phyloP scores from a whole-genome alignment of 2,329 filamentous ascomycete species.

The Bimuria novae-zelandiae region DNA sequence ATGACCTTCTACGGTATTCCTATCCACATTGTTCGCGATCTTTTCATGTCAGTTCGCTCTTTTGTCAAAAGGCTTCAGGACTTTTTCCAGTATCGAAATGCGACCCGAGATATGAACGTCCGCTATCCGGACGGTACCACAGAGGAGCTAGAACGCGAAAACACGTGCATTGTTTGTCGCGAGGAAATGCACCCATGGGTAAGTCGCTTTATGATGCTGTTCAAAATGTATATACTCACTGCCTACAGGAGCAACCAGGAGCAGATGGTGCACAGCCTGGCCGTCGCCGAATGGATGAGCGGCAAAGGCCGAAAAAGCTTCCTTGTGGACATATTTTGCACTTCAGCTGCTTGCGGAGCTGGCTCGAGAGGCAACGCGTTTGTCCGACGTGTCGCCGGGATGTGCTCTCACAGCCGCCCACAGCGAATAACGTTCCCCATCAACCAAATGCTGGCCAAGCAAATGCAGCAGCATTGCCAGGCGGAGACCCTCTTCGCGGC shows the following conservation, averaged over 20 bases:
- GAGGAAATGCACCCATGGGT: constrained; percentile 90
- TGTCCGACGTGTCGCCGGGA: constrained; percentile 92
- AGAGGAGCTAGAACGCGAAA: constrained; percentile 82
- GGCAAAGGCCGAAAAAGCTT: constrained; percentile 89
- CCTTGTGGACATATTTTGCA: constrained; percentile 96
- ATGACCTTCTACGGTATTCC: constrained; percentile 93
- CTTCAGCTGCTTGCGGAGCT: constrained; percentile 91
- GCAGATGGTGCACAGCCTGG: constrained; percentile 45
- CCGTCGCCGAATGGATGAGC: constrained; percentile 67
- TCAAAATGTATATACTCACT: background rate
- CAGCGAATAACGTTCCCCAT: constrained; percentile 32
- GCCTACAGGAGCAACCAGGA: constrained; percentile 47
- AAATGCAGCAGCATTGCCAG: constrained; percentile 9
- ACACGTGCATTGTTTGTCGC: constrained; percentile 96
- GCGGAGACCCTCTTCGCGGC: constrained; percentile 24
- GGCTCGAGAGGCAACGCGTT: constrained; percentile 95
- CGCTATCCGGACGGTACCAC: constrained; percentile 86
- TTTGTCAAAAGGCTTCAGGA: constrained; percentile 90
- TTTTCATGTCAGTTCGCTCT: constrained; percentile 90
- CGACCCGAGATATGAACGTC: constrained; percentile 90
- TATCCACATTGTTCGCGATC: constrained; percentile 93
- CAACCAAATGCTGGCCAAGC: constrained; percentile 29
- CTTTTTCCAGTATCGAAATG: constrained; percentile 86
- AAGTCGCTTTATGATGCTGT: background rate
- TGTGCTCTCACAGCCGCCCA: constrained; percentile 60